Base-by-base conservation (phyloP, 2,329 filamentous ascomycete species). In the Xenosphaeropsis pyriputrescens region DNA sequence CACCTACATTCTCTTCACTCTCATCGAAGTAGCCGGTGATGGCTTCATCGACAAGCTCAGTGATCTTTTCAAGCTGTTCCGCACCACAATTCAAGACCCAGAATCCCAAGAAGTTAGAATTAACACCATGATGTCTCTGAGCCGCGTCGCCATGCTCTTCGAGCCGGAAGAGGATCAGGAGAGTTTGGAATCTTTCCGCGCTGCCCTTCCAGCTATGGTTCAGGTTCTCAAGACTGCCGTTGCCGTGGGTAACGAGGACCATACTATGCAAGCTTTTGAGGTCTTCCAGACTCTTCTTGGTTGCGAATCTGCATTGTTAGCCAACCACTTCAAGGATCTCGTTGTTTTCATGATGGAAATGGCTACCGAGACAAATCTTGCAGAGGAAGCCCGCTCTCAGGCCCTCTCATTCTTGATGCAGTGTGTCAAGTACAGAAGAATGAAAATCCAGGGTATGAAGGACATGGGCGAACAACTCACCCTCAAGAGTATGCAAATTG, bases 271-370 rank as follows among this genome's bases (percentile, higher is more conserved):
- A 55, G 76, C 85, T 18, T 98, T 96, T 50, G 91, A 96, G 57
- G 86, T 94, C 47, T 94, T 96, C 72, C 91, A 96, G 66, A 91
- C 85, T 36, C 79, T 95, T 51, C 73, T 98, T 38, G 83, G 82
- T 45, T 94, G 85, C 57, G 89, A 95, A 57, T 81, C 85, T 19
- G 74, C 84, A 34, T 72, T 96, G 36, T 67, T 96, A 37, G 82
- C 79, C 47, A 69, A 74, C 39, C 88, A 95, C 63, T 85, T 98
- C 54, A 85, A 80, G 56, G 85, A 95, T 51, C 72, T 98, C 7
- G 70, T 95, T 43, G 75, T 82, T 49, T 94, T 96, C 67, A 96
- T 96, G 85, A 80, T 93, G 51, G 79, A 91, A 42, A 70, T 98
- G 39, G 75, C 82, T 34, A 70, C 72, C 50, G 84, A 93, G 60